These are phyloP conservation scores for Terfezia boudieri DNA, from an alignment of 495 filamentous ascomycete species.

Conservation along the genomic window DNA sequence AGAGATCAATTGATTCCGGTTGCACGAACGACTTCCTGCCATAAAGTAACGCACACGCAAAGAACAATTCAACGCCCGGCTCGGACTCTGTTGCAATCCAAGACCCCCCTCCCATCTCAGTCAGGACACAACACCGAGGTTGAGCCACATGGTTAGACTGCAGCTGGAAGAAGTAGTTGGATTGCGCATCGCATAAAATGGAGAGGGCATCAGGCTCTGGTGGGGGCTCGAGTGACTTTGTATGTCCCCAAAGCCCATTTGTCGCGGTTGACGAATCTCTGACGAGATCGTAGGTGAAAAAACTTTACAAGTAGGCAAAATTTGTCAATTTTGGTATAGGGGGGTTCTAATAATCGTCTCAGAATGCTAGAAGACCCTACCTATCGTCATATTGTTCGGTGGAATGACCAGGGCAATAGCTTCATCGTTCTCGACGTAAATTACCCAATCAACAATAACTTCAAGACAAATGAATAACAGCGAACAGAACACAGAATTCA, in stretches of 20 bases:
- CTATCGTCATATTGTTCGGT: constrained; percentile 79
- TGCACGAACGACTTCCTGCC: too few relatives aligned
- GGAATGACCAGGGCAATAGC: constrained; percentile 84
- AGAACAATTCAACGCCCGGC: too few relatives aligned
- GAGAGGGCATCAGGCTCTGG: background rate
- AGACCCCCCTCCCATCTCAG: too few relatives aligned
- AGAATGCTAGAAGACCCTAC: constrained; percentile 96
- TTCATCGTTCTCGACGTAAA: constrained; percentile 91
- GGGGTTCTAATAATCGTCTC: constrained; percentile 2
- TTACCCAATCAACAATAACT: too few relatives aligned
- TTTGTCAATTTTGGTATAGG: too few relatives aligned
- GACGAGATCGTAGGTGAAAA: constrained; percentile 53
- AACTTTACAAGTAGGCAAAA: constrained; percentile 74
- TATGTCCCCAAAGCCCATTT: constrained; percentile 21
- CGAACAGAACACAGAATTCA: constrained; percentile 86
- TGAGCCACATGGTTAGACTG: background rate
- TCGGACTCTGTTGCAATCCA: too few relatives aligned
- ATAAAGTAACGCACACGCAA: too few relatives aligned
- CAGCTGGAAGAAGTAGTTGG: constrained; percentile 4
- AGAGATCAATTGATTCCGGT: too few relatives aligned
- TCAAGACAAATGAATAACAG: too few relatives aligned
- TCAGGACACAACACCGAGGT: too few relatives aligned
- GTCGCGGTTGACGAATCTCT: constrained; percentile 11
- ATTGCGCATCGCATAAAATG: background rate
- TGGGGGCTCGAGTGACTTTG: constrained; percentile 39